Conservation (phyloP, 2,329 filamentous ascomycete genomes). For the Emericellopsis atlantica region DNA sequence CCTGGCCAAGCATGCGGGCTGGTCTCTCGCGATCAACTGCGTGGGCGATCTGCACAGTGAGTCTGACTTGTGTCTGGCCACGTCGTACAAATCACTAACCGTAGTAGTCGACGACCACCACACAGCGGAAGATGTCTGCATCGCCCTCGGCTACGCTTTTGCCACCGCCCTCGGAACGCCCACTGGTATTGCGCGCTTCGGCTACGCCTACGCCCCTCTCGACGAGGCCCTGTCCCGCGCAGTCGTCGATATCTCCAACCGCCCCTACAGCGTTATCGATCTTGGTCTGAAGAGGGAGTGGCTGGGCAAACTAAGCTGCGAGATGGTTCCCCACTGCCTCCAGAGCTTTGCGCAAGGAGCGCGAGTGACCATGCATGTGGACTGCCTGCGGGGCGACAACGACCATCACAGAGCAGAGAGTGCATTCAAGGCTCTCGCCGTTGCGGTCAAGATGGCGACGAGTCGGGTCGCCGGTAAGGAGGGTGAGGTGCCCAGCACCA, state of each 20-base stretch:
- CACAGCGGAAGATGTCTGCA: constrained; percentile 89
- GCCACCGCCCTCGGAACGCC: constrained; percentile 65
- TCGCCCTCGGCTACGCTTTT: constrained; percentile 81
- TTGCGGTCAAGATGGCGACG: constrained; percentile 71
- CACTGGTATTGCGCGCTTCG: constrained; percentile 78
- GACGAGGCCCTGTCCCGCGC: constrained; percentile 91
- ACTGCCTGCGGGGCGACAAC: constrained; percentile 81
- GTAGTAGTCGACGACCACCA: constrained; percentile 88
- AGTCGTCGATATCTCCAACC: constrained; percentile 88
- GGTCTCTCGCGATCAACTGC: constrained; percentile 75
- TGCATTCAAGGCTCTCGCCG: constrained; percentile 90
- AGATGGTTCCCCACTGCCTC: constrained; percentile 96
- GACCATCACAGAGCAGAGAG: constrained; percentile 95
- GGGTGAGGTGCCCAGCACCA: constrained; percentile 90
- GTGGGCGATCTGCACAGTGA: constrained; percentile 83
- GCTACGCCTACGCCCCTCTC: constrained; percentile 81
- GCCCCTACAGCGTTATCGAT: constrained; percentile 74
- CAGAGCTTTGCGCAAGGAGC: constrained; percentile 89
- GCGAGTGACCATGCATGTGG: constrained; percentile 87
- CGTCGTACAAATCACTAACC: neutral
- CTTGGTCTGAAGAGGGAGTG: constrained; percentile 81
- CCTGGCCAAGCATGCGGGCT: constrained; percentile 87
- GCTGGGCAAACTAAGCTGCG: constrained; percentile 82
- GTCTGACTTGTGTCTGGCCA: constrained; percentile 16
- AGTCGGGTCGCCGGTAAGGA: constrained; percentile 65